Percentiles rank a stretch among this genome's conserved stretches.
Conservation (phyloP, 306 rosid species). For the Cucumis melo region DNA sequence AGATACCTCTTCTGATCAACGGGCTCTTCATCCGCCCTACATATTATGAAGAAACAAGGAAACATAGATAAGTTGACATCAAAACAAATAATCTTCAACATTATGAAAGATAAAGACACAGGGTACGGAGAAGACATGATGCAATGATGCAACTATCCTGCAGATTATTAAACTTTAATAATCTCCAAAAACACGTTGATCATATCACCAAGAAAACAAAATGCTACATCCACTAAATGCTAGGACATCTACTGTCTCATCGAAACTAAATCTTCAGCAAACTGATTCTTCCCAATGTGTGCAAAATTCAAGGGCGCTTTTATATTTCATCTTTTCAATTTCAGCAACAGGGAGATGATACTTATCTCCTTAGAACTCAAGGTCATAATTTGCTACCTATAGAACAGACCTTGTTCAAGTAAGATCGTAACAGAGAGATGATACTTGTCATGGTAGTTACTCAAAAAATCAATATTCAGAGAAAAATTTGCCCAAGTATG, state of each 20-base stretch:
- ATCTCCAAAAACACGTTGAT: background rate
- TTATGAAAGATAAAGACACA: background rate
- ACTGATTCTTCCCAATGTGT: background rate
- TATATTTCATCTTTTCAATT: background rate
- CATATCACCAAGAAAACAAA: background rate
- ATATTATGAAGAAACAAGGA: background rate
- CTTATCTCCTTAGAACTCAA: too few species aligned
- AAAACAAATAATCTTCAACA: background rate
- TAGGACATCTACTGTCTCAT: background rate
- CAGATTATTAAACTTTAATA: background rate
- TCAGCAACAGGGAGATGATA: background rate
- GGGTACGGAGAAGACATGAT: background rate
- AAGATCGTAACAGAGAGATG: background rate
- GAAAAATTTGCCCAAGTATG: background rate
- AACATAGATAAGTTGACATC: background rate
- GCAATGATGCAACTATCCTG: background rate
- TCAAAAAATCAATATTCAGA: background rate
- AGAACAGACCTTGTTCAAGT: too few species aligned
- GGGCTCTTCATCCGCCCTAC: conserved; percentile 96
- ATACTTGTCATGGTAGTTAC: background rate
- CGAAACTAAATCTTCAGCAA: background rate
- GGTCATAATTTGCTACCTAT: too few species aligned
- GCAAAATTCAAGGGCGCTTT: background rate
- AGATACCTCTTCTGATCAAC: conserved; percentile 75
- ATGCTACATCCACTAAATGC: background rate